Conservation (phyloP, 306 rosid species). For the Vicia villosa region DNA sequence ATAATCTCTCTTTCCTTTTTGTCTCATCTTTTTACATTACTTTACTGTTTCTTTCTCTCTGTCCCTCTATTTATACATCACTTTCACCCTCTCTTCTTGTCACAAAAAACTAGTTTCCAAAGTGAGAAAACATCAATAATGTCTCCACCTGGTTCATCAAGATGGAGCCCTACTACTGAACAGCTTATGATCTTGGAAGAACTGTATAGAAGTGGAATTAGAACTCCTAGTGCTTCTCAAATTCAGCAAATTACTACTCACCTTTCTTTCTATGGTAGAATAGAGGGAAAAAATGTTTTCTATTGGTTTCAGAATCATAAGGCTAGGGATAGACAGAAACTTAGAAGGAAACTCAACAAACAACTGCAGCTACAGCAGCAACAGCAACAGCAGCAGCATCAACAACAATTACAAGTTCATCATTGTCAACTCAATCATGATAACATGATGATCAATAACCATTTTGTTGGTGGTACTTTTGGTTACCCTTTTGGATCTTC, state of each 20-base stretch:
- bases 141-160: conserved; percentile 67
- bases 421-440: conserved; percentile 44
- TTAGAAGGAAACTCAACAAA: conserved; percentile 72
- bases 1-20: conserved; percentile 48
- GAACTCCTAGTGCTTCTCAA: conserved; percentile 86
- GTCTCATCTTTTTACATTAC: conserved; percentile 45
- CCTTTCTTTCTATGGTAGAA: conserved; percentile 86
- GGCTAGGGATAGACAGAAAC: conserved; percentile 91
- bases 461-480: conserved; percentile 42
- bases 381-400: conserved; percentile 9
- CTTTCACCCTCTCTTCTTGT: conserved; percentile 26
- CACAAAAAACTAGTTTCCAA: conserved; percentile 1
- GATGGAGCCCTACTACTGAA: conserved; percentile 96
- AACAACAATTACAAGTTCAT: conserved; percentile 32
- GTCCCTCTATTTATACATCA: conserved; percentile 51
- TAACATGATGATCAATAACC: conserved; percentile 25
- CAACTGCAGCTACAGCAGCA: conserved; percentile 72
- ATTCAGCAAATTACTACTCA: conserved; percentile 85
- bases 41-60: conserved; percentile 57
- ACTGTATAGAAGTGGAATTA: conserved; percentile 73
- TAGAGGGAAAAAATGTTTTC: conserved; percentile 91
- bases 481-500: conserved; percentile 37
- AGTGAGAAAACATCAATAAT: conserved; percentile 30
- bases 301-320: conserved; percentile 99
- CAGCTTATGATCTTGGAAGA: conserved; percentile 91